These are phyloP conservation scores for Magnolia changhungtana DNA, from an alignment of 164 flowering plant genomes.

Conservation along the genomic window DNA sequence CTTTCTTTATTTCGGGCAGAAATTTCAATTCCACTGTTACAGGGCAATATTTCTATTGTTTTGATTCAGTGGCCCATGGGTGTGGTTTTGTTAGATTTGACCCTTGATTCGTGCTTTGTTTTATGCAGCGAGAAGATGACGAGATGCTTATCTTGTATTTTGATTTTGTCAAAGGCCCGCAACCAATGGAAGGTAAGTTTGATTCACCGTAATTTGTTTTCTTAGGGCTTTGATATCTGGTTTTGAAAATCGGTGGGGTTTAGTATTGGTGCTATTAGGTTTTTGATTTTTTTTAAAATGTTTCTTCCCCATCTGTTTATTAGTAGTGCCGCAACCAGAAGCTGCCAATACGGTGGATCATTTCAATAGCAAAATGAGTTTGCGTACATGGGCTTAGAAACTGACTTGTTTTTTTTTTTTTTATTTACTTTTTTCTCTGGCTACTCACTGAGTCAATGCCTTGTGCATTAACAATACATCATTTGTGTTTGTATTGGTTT, in stretches of 20 bases:
- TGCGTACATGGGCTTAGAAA: neutral
- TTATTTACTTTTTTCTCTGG: neutral
- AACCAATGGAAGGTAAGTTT: slow-evolving; percentile 62
- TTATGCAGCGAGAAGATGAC: slow-evolving; percentile 75
- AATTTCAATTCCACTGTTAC: slow-evolving; percentile 5
- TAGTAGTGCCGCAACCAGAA: slow-evolving; percentile 48
- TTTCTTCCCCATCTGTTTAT: neutral
- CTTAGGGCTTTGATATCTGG: neutral
- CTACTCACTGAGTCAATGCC: neutral
- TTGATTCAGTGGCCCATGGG: slow-evolving; percentile 16
- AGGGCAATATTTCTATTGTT: slow-evolving; percentile 29
- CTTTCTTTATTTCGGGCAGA: neutral
- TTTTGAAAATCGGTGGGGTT: neutral
- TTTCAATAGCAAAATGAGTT: too few species aligned
- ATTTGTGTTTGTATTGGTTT: too few species aligned
- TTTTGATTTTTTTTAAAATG: slow-evolving; percentile 1
- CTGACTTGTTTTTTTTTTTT: neutral
- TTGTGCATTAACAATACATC: neutral
- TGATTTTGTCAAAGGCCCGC: slow-evolving; percentile 41
- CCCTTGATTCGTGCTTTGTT: slow-evolving; percentile 23
- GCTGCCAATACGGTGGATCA: slow-evolving; percentile 45
- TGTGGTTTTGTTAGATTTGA: slow-evolving; percentile 21
- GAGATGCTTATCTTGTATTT: slow-evolving; percentile 89
- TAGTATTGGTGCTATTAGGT: slow-evolving; percentile 9
- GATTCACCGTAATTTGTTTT: slow-evolving; percentile 9